Evolutionary conservation across 306 rosid genomes (phyloP).

Genomic region (Lithocarpus polystachyus): DNA sequence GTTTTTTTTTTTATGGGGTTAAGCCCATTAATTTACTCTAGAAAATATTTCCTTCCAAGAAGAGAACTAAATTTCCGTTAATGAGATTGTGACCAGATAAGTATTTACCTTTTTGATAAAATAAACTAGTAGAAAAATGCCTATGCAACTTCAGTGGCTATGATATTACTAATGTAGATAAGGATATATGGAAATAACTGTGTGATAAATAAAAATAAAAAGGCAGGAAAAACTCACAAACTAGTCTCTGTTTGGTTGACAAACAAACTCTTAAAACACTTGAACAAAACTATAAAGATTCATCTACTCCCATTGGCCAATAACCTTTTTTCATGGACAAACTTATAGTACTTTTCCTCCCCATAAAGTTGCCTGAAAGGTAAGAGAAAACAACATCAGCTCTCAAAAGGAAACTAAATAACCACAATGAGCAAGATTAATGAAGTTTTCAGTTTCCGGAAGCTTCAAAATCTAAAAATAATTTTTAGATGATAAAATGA

Average conservation of each 20-base stretch:
- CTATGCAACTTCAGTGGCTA: neutral
- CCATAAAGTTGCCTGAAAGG: conserved; percentile 59
- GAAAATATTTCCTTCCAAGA: neutral
- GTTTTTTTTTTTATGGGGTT: neutral
- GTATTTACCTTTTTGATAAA: neutral
- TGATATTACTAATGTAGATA: too few species aligned
- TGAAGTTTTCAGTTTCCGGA: neutral
- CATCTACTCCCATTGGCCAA: conserved; percentile 2
- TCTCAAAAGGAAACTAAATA: neutral
- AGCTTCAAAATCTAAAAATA: neutral
- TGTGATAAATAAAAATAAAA: too few species aligned
- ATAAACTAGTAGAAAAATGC: neutral
- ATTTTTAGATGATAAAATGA: neutral
- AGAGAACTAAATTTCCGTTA: neutral
- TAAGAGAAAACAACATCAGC: conserved; percentile 2
- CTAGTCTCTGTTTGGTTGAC: neutral
- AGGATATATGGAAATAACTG: neutral
- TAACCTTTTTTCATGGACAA: conserved; percentile 31
- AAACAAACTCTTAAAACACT: neutral
- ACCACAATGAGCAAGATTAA: neutral
- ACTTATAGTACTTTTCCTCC: conserved; percentile 48
- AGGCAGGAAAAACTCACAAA: neutral
- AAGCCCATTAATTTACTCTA: neutral
- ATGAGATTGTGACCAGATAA: neutral
- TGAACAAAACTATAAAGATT: neutral